Conservation (phyloP, 768 basidiomycete species). For the Russula compacta region DNA sequence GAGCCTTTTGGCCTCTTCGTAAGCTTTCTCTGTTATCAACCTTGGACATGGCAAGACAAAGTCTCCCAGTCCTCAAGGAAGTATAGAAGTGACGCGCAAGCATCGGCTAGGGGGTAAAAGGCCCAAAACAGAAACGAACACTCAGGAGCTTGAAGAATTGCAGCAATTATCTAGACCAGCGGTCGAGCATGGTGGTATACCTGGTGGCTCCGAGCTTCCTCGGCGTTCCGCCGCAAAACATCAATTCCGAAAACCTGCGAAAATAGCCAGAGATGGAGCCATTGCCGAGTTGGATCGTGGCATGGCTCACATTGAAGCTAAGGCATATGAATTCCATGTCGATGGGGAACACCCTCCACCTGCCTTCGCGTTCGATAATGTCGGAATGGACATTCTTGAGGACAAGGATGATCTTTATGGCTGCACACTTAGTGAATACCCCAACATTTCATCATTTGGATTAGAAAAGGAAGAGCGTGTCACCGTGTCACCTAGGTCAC, state of each 20-base stretch:
- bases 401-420: background rate
- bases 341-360: background rate
- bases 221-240: background rate
- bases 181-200: background rate
- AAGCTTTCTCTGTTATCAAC: background rate
- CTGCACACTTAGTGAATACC: background rate
- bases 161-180: background rate
- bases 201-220: background rate
- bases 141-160: no score
- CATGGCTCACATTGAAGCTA: background rate
- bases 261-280: background rate
- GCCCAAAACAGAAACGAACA: background rate
- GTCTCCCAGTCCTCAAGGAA: background rate
- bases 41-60: background rate
- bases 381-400: background rate
- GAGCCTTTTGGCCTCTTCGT: background rate
- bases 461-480: background rate
- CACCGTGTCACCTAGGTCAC: conserved; percentile 20
- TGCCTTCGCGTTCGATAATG: background rate
- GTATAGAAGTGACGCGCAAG: background rate
- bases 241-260: no score
- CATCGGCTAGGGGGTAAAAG: background rate
- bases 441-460: background rate
- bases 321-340: background rate
- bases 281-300: background rate